phyloP scores from a whole-genome alignment of 1,139 yeast genomes.

The Sugiyamaella neomexicana region DNA sequence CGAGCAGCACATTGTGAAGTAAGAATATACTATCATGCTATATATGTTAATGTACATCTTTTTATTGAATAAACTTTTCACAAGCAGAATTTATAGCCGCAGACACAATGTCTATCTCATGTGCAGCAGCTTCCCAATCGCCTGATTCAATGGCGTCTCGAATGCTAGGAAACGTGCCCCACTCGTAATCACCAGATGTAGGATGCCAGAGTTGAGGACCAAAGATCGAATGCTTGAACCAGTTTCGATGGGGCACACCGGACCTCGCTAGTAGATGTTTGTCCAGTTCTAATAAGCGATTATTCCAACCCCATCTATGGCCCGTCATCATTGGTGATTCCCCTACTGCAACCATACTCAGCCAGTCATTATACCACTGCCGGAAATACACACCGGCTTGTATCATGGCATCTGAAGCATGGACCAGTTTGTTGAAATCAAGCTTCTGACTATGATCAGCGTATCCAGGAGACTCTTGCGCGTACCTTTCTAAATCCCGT shows the following conservation, averaged over 20 bases:
- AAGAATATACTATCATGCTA: too few species aligned
- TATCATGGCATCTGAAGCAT: conserved; percentile 32
- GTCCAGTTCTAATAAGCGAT: conserved; percentile 59
- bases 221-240: conserved; percentile 66
- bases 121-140: conserved; percentile 55
- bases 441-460: conserved; percentile 18
- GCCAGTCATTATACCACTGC: conserved; percentile 59
- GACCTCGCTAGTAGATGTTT: conserved; percentile 51
- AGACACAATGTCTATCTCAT: conserved; percentile 29
- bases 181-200: conserved; percentile 46
- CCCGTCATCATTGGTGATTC: conserved; percentile 73
- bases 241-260: conserved; percentile 54
- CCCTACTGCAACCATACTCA: conserved; percentile 40
- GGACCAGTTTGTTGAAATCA: conserved; percentile 28
- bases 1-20: too few species aligned
- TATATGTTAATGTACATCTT: background rate
- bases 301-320: conserved; percentile 80
- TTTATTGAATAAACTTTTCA: conserved; percentile 8
- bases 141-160: conserved; percentile 59
- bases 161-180: conserved; percentile 75
- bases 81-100: conserved; percentile 3
- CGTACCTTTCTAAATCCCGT: conserved; percentile 52
- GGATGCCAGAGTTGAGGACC: conserved; percentile 72
- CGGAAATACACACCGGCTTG: conserved; percentile 37
- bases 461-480: conserved; percentile 26